These are phyloP conservation scores for Tephrocybe sp. DNA, from an alignment of 768 basidiomycete species.

Conservation along the genomic window DNA sequence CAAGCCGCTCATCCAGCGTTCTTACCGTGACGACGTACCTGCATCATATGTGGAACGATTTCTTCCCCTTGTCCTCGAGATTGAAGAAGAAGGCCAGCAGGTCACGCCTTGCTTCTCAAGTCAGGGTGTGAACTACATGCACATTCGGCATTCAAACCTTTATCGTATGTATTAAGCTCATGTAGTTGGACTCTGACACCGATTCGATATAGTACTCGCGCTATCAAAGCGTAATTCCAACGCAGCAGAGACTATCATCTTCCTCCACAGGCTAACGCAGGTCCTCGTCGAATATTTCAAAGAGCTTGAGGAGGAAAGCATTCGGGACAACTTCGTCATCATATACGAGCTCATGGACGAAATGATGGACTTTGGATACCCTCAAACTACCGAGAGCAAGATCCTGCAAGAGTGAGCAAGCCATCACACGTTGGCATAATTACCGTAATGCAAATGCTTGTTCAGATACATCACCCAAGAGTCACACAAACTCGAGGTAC, in stretches of 20 bases:
- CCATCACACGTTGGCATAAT: neutral
- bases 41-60: conserved; percentile 90
- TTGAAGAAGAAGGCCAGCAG: conserved; percentile 96
- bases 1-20: conserved; percentile 94
- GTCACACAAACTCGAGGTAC: conserved; percentile 94
- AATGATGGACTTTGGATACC: conserved; percentile 99
- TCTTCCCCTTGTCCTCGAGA: conserved; percentile 88
- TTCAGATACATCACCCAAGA: conserved; percentile 95
- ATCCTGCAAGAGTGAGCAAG: conserved; percentile 92
- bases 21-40: conserved; percentile 95
- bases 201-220: conserved; percentile 70
- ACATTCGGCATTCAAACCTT: conserved; percentile 96
- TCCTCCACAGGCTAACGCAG: conserved; percentile 89
- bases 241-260: conserved; percentile 94
- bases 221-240: conserved; percentile 95
- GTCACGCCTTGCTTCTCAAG: conserved; percentile 96
- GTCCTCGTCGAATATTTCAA: conserved; percentile 99
- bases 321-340: conserved; percentile 98
- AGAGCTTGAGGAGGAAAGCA: conserved; percentile 98
- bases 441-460: conserved; percentile 2
- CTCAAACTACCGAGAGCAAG: conserved; percentile 99
- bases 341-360: conserved; percentile 99
- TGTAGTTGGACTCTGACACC: neutral
- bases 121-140: conserved; percentile 97
- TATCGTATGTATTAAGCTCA: conserved; percentile 64